Percentiles rank a stretch among this genome's conserved stretches.
Evolutionary conservation across 441 rosid species (phyloP).

Genomic region (Gossypium trilobum): DNA sequence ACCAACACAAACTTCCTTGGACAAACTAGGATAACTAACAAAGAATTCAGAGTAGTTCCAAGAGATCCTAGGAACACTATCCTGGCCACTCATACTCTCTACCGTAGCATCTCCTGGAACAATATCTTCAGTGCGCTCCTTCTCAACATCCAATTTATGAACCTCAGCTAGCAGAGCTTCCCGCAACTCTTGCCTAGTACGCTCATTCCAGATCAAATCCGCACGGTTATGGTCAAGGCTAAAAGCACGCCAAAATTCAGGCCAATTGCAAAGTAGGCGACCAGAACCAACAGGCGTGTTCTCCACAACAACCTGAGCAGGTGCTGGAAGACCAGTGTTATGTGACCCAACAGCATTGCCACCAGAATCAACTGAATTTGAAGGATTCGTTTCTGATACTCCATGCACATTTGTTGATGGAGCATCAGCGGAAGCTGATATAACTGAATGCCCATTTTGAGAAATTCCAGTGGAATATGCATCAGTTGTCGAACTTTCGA

Average conservation of each 20-base stretch:
- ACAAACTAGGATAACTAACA: slow-evolving; percentile 84
- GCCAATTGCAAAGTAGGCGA: slow-evolving; percentile 86
- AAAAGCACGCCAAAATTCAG: slow-evolving; percentile 98
- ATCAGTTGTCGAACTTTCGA: slow-evolving; percentile 43
- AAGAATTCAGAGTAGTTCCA: slow-evolving; percentile 97
- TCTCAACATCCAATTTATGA: slow-evolving; percentile 91
- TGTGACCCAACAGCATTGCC: slow-evolving; percentile 34
- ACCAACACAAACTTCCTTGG: slow-evolving; percentile 99
- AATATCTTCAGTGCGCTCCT: slow-evolving; percentile 95
- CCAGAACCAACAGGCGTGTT: slow-evolving; percentile 95
- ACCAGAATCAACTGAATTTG: slow-evolving; percentile 43
- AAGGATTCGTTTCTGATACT: slow-evolving; percentile 38
- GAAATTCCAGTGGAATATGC: slow-evolving; percentile 35
- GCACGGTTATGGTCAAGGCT: slow-evolving; percentile 99
- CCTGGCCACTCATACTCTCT: slow-evolving; percentile 58
- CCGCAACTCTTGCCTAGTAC: slow-evolving; percentile 93
- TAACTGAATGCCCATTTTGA: slow-evolving; percentile 44
- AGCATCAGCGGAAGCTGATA: slow-evolving; percentile 31
- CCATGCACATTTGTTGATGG: slow-evolving; percentile 35
- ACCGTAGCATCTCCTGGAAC: slow-evolving; percentile 57
- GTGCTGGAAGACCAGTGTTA: slow-evolving; percentile 69
- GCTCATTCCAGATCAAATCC: slow-evolving; percentile 98
- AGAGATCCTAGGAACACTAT: slow-evolving; percentile 75
- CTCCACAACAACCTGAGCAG: slow-evolving; percentile 98
- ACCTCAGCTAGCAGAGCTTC: slow-evolving; percentile 98